These are phyloP conservation scores for Bassia scoparia DNA, from an alignment of 148 eudicot genomes.

Conservation along the genomic window DNA sequence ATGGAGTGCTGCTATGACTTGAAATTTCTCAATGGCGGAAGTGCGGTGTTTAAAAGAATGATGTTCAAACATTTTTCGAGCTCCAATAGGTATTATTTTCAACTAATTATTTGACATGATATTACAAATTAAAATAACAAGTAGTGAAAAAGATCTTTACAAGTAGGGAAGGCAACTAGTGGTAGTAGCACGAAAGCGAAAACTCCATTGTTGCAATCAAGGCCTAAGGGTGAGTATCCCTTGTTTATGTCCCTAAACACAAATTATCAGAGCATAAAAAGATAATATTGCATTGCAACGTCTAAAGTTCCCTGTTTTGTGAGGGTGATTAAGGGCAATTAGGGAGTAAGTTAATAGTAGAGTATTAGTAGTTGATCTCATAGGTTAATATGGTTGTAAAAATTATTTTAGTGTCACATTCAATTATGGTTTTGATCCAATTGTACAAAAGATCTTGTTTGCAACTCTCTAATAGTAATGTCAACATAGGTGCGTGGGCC, in stretches of 20 bases:
- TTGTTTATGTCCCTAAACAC: no score
- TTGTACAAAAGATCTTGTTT: background rate
- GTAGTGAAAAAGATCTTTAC: background rate
- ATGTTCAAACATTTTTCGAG: no score
- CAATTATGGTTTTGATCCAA: background rate
- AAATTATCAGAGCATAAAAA: no score
- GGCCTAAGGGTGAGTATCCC: no score
- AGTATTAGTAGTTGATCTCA: slow-evolving; percentile 1
- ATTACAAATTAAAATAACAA: background rate
- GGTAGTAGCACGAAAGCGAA: slow-evolving; percentile 11
- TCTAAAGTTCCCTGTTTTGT: no score
- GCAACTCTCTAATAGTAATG: background rate
- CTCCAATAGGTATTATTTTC: background rate
- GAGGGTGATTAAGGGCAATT: background rate
- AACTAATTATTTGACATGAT: background rate
- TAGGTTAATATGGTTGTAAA: background rate
- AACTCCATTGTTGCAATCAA: slow-evolving; percentile 29
- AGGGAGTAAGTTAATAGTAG: slow-evolving; percentile 13
- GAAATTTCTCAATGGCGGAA: slow-evolving; percentile 31
- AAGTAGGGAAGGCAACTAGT: slow-evolving; percentile 5
- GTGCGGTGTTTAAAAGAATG: slow-evolving; percentile 31
- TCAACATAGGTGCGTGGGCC: background rate
- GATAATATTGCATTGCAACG: no score
- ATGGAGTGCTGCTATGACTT: slow-evolving; percentile 45
- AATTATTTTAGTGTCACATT: slow-evolving; percentile 14